Conservation (phyloP, 192 early-diverging fungal genomes). For the Chytriomyces sp. region DNA sequence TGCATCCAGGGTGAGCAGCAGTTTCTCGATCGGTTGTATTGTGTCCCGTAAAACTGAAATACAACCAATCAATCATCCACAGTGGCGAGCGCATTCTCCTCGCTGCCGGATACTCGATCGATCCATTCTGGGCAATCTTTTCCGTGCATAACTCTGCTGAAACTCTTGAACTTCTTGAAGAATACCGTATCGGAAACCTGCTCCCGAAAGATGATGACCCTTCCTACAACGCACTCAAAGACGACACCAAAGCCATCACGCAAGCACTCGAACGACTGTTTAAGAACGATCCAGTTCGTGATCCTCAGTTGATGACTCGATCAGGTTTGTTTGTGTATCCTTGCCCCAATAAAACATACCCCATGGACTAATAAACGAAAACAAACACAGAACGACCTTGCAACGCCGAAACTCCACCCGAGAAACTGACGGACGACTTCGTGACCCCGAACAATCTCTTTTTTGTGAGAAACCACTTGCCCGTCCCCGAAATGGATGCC, state of each 20-base stretch:
- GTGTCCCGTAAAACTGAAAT: neutral
- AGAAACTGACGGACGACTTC: slow-evolving; percentile 55
- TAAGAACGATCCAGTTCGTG: slow-evolving; percentile 75
- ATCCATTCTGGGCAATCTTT: slow-evolving; percentile 63
- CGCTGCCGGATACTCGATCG: slow-evolving; percentile 60
- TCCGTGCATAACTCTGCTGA: slow-evolving; percentile 49
- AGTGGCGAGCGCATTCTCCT: slow-evolving; percentile 55
- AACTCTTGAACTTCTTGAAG: slow-evolving; percentile 51
- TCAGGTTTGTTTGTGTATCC: slow-evolving; percentile 31
- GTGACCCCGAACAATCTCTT: slow-evolving; percentile 79
- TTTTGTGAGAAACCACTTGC: slow-evolving; percentile 89
- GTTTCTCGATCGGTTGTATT: neutral
- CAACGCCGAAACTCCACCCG: slow-evolving; percentile 81
- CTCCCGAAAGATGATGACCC: slow-evolving; percentile 13
- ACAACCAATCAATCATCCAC: neutral
- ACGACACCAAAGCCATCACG: slow-evolving; percentile 21
- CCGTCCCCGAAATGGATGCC: slow-evolving; percentile 77
- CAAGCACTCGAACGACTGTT: slow-evolving; percentile 47
- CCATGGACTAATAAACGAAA: too few species aligned
- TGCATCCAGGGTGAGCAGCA: slow-evolving; percentile 50
- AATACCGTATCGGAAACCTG: slow-evolving; percentile 51
- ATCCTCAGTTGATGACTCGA: slow-evolving; percentile 66
- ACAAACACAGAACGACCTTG: slow-evolving; percentile 61
- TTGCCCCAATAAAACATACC: too few species aligned
- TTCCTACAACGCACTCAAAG: neutral